Base-by-base conservation (phyloP, 176 grass and related monocot species). In the Carex parvula region DNA sequence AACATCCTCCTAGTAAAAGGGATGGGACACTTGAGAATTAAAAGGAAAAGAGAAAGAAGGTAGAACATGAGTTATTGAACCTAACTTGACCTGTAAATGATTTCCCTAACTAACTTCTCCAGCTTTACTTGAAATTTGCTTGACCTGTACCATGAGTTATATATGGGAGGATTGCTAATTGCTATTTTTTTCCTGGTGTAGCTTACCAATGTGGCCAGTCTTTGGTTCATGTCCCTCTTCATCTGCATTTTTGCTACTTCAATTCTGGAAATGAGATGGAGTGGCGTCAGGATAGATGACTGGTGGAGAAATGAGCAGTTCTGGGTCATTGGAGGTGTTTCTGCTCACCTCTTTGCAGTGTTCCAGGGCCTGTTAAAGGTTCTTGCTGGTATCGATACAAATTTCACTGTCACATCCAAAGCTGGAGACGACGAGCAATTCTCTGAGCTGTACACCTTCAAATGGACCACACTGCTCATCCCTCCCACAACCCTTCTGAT, bases 251-350 rank as follows among this genome's bases (percentile, higher is more conserved):
- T 83, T 50, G 60, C 81, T 6, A 83, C 81, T 37, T 83, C 81
- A 66, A 83, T 83, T 50, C 81, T 83, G 39, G 81, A 83, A 66
- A 83, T 83, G 81, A 68, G 81, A 83, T 83, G 81, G 81, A 83
- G 81, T 60, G 81, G 81, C 8, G 81, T 83, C 60, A 64, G 60
- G 41, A 83, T 83, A 29, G 81, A 83, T 53, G 81, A 83, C 62
- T 83, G 81, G 81, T 83, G 81, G 81, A 83, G 81, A 53, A 83
- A 83, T 7, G 81, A 83, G 60, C 81, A 83, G 46, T 83, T 83
- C 41, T 83, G 81, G 81, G 81, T 83, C 42, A 83, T 83, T 30
- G 81, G 81, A 65, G 81, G 81, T n/a, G 62, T 83, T 52, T 83
- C 81, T 1, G 8, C 81, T 66, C 81, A 83, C 64, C 81, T 83